Base-by-base conservation (phyloP, 306 rosid species). In the Lotus japonicus region DNA sequence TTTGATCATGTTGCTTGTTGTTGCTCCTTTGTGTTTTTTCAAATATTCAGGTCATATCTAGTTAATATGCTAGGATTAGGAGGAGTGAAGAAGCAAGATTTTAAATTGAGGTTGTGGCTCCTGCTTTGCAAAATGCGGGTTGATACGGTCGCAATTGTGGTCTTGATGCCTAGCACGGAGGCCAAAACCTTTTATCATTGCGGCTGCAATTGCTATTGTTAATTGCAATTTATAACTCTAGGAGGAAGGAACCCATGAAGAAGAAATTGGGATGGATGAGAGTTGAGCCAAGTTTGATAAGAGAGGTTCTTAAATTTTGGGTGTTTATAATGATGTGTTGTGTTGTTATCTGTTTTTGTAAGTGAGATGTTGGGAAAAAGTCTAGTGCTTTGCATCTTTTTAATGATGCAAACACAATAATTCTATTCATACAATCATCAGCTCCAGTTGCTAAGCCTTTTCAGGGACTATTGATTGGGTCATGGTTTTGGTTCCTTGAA, bases 1-100 rank as follows among this genome's bases (percentile, higher is more conserved):
- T 64, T 83, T 84, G 79, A 88, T 86, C 92, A 90, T 87, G 59
- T 63, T 77, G 75, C 3, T 1, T n/a, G n/a, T n/a, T n/a, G n/a
- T n/a, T n/a, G n/a, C n/a, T n/a, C n/a, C n/a, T n/a, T n/a, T n/a
- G n/a, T n/a, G n/a, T n/a, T n/a, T n/a, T n/a, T n/a, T n/a, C n/a
- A n/a, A n/a, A n/a, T n/a, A n/a, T n/a, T n/a, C n/a, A n/a, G n/a
- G n/a, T n/a, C n/a, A n/a, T n/a, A n/a, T n/a, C n/a, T n/a, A n/a
- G n/a, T n/a, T n/a, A n/a, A n/a, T n/a, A n/a, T n/a, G n/a, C n/a
- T n/a, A n/a, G n/a, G n/a, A n/a, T n/a, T n/a, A n/a, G n/a, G n/a
- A n/a, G n/a, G n/a, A n/a, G n/a, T n/a, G n/a, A n/a, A n/a, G n/a
- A n/a, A n/a, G n/a, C n/a, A n/a, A n/a, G n/a, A n/a, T n/a, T n/a